A percentile compares a stretch with the other conserved stretches of the same genome.
Evolutionary conservation across 2,329 filamentous ascomycete species (phyloP).

Genomic region (Arthroderma sp.): DNA sequence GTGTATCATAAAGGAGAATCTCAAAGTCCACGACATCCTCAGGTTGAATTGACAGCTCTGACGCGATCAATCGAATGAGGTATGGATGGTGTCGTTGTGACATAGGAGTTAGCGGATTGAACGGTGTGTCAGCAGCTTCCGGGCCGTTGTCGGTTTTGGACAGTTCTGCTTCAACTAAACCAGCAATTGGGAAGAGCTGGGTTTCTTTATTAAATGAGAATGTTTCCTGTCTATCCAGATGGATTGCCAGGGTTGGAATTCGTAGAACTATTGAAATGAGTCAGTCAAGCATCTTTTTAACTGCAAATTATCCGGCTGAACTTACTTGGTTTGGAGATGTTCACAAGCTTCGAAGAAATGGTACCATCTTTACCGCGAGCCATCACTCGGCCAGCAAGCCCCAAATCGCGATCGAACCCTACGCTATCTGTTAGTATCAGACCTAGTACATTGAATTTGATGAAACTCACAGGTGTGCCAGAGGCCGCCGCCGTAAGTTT

Average conservation of each 20-base stretch:
- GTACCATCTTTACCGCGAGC: conserved; percentile 59
- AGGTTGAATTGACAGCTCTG: conserved; percentile 57
- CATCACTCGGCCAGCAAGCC: conserved; percentile 78
- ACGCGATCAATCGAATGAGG: conserved; percentile 71
- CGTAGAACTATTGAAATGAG: conserved; percentile 47
- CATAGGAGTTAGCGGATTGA: conserved; percentile 50
- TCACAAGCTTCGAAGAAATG: conserved; percentile 73
- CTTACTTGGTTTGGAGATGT: conserved; percentile 66
- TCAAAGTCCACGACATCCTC: conserved; percentile 82
- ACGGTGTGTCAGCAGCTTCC: conserved; percentile 38
- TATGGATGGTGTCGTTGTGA: conserved; percentile 74
- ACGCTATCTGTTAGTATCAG: conserved; percentile 8
- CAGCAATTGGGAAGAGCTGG: conserved; percentile 85
- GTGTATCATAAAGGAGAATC: conserved; percentile 91
- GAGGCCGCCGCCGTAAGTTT: conserved; percentile 91
- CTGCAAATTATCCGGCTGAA: not conserved
- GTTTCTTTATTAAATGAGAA: conserved; percentile 97
- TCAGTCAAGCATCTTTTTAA: not conserved
- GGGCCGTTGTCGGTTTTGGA: conserved; percentile 32
- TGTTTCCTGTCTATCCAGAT: conserved; percentile 71
- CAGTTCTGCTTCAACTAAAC: conserved; percentile 73
- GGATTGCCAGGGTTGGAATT: conserved; percentile 87
- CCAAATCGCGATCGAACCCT: conserved; percentile 89
- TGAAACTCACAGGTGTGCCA: conserved; percentile 66
- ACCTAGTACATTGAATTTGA: not conserved